Conservation (phyloP, 176 grass and related monocot genomes). For the Zea mays region Zm-B73-REFERENCE-NAM-5.0 NC_050100.1:48424501-48425000, state of each 20-base stretch:
- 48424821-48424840: background rate
- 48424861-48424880: background rate
- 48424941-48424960: background rate
- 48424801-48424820: background rate
- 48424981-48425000: conserved; percentile 19
- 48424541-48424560: no score
- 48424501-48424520: no score
- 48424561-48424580: background rate
- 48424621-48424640: background rate
- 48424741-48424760: background rate
- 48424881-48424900: background rate
- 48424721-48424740: background rate
- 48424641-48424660: background rate
- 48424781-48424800: background rate
- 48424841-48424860: background rate
- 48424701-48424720: background rate
- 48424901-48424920: background rate
- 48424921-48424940: background rate
- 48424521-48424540: no score
- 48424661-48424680: background rate
- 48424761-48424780: background rate
- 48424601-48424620: background rate
- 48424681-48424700: background rate
- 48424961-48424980: background rate
- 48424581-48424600: background rate